A percentile compares a stretch with the other conserved stretches of the same genome.
Evolutionary conservation across 1,139 yeast genomes (phyloP).

Genomic region (Saccharomyces hybrid): DNA sequence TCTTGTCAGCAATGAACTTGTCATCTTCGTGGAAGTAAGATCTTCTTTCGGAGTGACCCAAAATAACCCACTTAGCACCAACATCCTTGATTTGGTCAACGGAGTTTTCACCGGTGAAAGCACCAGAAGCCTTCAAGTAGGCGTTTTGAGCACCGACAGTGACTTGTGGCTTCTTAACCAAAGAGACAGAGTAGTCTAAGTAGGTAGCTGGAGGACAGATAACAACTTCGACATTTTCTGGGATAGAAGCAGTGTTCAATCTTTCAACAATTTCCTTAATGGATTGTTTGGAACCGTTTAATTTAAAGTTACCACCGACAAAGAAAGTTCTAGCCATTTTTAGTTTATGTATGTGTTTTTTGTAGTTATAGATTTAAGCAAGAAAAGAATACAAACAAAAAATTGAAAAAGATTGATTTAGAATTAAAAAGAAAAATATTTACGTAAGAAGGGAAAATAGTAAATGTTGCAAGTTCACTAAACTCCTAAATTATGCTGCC

Average conservation of each 20-base stretch:
- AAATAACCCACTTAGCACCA: constrained; percentile 90
- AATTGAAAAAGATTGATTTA: neutral
- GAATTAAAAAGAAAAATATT: neutral
- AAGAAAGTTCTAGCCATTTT: constrained; percentile 84
- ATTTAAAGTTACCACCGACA: constrained; percentile 97
- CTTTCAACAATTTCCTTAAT: constrained; percentile 75
- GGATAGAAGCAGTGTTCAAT: constrained; percentile 71
- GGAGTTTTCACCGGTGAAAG: constrained; percentile 95
- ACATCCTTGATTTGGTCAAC: constrained; percentile 84
- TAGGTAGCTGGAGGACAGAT: constrained; percentile 96
- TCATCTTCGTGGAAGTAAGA: constrained; percentile 84
- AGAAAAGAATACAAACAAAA: neutral
- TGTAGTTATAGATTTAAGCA: neutral
- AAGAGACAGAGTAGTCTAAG: constrained; percentile 65
- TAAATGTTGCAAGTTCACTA: neutral
- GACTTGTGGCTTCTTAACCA: constrained; percentile 63
- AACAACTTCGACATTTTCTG: constrained; percentile 73
- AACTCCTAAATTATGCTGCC: neutral
- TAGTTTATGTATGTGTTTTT: constrained; percentile 7
- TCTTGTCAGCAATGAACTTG: constrained; percentile 89
- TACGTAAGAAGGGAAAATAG: neutral
- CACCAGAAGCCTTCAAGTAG: constrained; percentile 83
- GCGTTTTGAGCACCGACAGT: constrained; percentile 87
- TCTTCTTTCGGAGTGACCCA: constrained; percentile 99
- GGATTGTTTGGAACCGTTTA: constrained; percentile 91